phyloP scores from a whole-genome alignment of 2,329 filamentous ascomycete genomes.

The Colletotrichum sp. region DNA sequence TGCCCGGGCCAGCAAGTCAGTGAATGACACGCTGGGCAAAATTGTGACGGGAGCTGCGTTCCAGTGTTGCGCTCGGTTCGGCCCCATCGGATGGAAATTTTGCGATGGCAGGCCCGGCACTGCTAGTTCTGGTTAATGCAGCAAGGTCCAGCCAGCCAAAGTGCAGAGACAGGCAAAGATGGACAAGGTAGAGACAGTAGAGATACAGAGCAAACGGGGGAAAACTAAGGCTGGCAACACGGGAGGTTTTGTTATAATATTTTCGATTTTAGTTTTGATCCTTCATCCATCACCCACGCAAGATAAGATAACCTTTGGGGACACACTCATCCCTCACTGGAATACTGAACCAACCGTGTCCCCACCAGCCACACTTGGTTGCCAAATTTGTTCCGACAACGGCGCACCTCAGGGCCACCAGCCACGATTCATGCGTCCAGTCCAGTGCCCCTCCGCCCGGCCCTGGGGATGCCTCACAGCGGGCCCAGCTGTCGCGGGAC shows the following conservation, averaged over 20 bases:
- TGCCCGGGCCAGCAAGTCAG: neutral
- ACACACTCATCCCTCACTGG: neutral
- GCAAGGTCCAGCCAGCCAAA: neutral
- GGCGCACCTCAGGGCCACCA: neutral
- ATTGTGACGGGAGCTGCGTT: neutral
- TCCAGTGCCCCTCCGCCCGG: neutral
- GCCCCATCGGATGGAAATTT: slow-evolving; percentile 19
- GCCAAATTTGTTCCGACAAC: neutral
- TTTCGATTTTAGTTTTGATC: neutral
- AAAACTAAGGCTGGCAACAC: neutral
- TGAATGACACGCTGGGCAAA: neutral
- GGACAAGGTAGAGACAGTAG: neutral
- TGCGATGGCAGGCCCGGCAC: slow-evolving; percentile 6
- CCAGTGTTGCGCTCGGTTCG: neutral
- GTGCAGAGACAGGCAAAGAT: neutral
- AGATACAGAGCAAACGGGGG: neutral
- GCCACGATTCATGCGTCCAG: slow-evolving; percentile 11
- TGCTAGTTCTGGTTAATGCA: neutral
- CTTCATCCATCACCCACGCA: neutral
- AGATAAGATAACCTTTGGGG: neutral
- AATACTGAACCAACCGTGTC: neutral
- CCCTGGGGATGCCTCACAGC: neutral
- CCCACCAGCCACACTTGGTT: neutral
- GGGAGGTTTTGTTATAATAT: neutral
- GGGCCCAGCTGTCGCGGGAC: neutral